Evolutionary conservation across 306 rosid genomes (phyloP).

Genomic region (Citrullus mucosospermus): DNA sequence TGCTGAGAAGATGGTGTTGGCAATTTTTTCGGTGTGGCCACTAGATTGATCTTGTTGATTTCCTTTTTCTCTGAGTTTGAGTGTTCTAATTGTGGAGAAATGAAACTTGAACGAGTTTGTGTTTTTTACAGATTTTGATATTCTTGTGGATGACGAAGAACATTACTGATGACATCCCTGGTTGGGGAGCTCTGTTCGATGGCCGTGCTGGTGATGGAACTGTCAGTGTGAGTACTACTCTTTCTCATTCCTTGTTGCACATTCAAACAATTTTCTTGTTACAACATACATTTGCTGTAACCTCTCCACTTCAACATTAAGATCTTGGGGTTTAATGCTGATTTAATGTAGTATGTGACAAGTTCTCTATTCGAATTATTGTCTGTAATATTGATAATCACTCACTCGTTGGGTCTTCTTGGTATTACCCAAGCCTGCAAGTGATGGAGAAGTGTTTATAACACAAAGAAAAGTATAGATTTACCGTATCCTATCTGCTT

Average conservation of each 20-base stretch:
- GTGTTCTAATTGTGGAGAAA: background rate
- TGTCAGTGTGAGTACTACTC: constrained; percentile 49
- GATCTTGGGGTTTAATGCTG: background rate
- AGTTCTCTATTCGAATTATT: background rate
- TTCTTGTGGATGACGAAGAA: constrained; percentile 87
- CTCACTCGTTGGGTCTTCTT: too few relatives aligned
- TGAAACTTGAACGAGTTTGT: background rate
- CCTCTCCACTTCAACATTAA: too few relatives aligned
- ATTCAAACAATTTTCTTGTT: background rate
- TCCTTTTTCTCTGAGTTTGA: background rate
- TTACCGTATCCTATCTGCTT: background rate
- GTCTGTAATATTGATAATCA: background rate
- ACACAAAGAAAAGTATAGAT: background rate
- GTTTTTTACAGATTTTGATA: constrained; percentile 38
- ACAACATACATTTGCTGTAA: background rate
- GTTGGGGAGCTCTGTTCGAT: constrained; percentile 76
- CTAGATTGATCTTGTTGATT: background rate
- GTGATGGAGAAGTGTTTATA: background rate
- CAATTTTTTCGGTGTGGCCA: constrained; percentile 52
- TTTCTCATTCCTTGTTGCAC: background rate
- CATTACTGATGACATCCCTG: constrained; percentile 76
- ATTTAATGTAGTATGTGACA: background rate
- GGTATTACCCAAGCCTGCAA: background rate
- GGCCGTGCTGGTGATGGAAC: constrained; percentile 83
- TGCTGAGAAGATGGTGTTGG: constrained; percentile 80